phyloP scores from a whole-genome alignment of 2,329 filamentous ascomycete genomes.

The Aspergillus hortae region DNA sequence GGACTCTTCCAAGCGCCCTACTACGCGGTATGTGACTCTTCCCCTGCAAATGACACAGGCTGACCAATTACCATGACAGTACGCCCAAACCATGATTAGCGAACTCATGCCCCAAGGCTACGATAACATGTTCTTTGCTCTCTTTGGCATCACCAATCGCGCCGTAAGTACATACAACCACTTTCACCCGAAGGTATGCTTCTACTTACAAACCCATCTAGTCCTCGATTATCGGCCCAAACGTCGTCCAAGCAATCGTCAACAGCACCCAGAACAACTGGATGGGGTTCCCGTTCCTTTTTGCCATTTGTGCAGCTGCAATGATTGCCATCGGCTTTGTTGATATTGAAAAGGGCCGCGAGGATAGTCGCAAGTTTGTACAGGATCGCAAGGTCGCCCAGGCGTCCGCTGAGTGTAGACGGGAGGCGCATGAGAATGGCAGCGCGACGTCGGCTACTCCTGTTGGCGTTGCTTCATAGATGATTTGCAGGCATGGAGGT shows the following conservation, averaged over 20 bases:
- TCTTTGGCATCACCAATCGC: conserved; percentile 44
- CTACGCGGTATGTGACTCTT: conserved; percentile 29
- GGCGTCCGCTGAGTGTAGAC: conserved; percentile 16
- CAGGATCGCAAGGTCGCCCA: conserved; percentile 31
- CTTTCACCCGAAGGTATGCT: too few species aligned
- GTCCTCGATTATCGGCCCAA: conserved; percentile 44
- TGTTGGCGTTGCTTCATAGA: too few species aligned
- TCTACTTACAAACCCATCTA: conserved; percentile 9
- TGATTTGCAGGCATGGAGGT: too few species aligned
- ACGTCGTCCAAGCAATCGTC: conserved; percentile 44
- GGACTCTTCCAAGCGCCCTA: conserved; percentile 43
- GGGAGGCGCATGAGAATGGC: not conserved
- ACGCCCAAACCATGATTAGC: conserved; percentile 45
- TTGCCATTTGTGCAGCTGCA: conserved; percentile 34
- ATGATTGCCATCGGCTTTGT: conserved; percentile 40
- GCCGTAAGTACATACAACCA: conserved; percentile 30
- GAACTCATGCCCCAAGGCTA: conserved; percentile 42
- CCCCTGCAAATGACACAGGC: not conserved
- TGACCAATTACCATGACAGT: conserved; percentile 17
- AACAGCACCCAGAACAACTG: conserved; percentile 41
- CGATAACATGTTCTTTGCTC: conserved; percentile 44
- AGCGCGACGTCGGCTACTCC: too few species aligned
- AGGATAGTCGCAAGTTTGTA: conserved; percentile 36
- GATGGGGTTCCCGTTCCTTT: conserved; percentile 45
- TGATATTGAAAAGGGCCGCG: conserved; percentile 40